Base-by-base conservation (phyloP, 148 eudicot species). In the Linanthus parryae region DNA sequence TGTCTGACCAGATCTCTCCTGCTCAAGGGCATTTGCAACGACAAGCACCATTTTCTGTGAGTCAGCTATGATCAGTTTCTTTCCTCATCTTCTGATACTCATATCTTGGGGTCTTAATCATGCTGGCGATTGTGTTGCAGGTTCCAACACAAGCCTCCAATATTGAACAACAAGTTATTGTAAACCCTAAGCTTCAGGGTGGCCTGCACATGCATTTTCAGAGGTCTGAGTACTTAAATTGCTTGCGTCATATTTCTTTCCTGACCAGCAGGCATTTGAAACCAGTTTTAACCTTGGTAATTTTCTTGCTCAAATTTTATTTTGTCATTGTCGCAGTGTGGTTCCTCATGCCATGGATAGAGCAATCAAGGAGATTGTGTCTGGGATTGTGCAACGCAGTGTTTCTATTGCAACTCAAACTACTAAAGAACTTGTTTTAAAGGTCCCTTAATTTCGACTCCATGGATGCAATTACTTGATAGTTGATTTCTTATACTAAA, bases 381-480 rank as follows among this genome's bases (percentile, higher is more conserved):
- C 84, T 52, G 65, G 78, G 43, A 79, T 92, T 67, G 94, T 81
- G 63, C 98, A 86, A 73, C 94, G 98, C 24, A 92, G 96, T 72
- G 95, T 92, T 63, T 76, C 98, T 30, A 92, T 92, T 44, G 89
- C 98, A 46, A 79, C 81, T 55, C 95, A 84, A 70, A 92, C 98
- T 45, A 87, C 98, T 14, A 92, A 79, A 67, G 98, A 92, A 66
- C 95, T 92, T 57, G 94, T 87, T 50, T 65, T 79, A 34, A 92
- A 92, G 98, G 98, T 90, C 33, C 35, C n/a, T 31, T 61, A 29
- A 26, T 40, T 64, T 17, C 45, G 15, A 7, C 2, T 37, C 44
- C 15, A 12, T 42, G 15, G 18, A 21, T 20, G n/a, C 4, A 35
- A 5, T 9, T 9, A 47, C 15, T 7, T 37, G 25, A 8, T 48